Conservation (phyloP, 2,329 filamentous ascomycete genomes). For the Fusarium graminum region DNA sequence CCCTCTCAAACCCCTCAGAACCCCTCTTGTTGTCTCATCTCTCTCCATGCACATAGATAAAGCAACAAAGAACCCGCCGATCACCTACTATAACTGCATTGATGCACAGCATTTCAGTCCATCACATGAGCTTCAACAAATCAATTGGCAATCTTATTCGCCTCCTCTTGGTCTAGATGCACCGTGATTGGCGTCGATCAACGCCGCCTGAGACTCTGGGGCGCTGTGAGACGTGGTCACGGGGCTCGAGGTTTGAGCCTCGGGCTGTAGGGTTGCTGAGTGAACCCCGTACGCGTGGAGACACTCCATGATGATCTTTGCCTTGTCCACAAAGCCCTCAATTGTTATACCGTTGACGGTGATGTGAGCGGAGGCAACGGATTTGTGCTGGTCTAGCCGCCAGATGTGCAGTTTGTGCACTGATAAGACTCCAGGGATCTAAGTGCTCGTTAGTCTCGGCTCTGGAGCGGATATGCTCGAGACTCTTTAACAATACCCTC, state of each 20-base stretch:
- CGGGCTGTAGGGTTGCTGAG: constrained; percentile 78
- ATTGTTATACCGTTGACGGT: constrained; percentile 70
- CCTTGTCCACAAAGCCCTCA: constrained; percentile 69
- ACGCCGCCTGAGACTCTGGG: constrained; percentile 22
- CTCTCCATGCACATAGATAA: constrained; percentile 9
- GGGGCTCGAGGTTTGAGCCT: constrained; percentile 52
- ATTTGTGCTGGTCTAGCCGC: constrained; percentile 77
- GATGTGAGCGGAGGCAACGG: constrained; percentile 77
- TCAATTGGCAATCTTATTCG: constrained; percentile 61
- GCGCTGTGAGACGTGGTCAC: constrained; percentile 25
- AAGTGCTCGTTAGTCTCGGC: constrained; percentile 33
- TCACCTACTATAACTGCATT: constrained; percentile 30
- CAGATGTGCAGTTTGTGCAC: constrained; percentile 82
- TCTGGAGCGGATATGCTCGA: background rate
- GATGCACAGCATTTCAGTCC: constrained; percentile 64
- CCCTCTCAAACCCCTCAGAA: constrained; percentile 33
- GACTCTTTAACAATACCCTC: constrained; percentile 57
- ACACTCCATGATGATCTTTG: constrained; percentile 74
- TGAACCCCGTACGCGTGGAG: constrained; percentile 81
- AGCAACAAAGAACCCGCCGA: constrained; percentile 25
- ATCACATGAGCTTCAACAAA: constrained; percentile 65
- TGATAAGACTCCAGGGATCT: constrained; percentile 75
- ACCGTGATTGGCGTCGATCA: constrained; percentile 21
- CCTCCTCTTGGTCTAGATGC: constrained; percentile 34
- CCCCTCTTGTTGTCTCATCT: constrained; percentile 28